Percentiles rank a stretch among this genome's conserved stretches.
Conservation (phyloP, 352 stramenopile species). For the Pythium phragmiticola region DNA sequence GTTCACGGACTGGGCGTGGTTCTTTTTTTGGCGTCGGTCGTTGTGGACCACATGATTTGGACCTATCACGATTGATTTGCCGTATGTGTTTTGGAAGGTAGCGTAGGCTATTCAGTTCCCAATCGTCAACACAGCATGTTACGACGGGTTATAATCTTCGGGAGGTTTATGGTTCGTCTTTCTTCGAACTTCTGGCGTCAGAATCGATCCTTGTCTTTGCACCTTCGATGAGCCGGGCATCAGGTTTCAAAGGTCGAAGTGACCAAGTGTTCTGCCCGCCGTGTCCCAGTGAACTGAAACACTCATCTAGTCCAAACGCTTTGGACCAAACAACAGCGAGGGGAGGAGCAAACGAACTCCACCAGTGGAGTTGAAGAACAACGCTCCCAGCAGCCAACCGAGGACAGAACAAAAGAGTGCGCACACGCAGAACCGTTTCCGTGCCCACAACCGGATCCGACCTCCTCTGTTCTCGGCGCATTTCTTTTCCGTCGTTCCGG, state of each 20-base stretch:
- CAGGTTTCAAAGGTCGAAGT: slow-evolving; percentile 19
- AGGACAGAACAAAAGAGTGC: background rate
- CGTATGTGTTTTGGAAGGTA: background rate
- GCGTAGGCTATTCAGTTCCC: background rate
- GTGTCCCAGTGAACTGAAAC: slow-evolving; percentile 22
- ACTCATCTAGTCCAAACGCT: slow-evolving; percentile 9
- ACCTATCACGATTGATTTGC: background rate
- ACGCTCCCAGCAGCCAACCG: background rate
- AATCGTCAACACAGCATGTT: background rate
- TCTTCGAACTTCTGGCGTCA: slow-evolving; percentile 1
- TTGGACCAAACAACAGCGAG: background rate
- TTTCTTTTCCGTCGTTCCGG: background rate
- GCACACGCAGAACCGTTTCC: background rate
- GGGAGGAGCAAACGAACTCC: background rate
- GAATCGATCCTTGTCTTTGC: slow-evolving; percentile 12
- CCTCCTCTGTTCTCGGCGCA: background rate
- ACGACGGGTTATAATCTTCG: background rate
- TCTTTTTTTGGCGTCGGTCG: background rate
- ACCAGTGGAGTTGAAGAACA: slow-evolving; percentile 14
- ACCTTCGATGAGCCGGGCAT: slow-evolving; percentile 21
- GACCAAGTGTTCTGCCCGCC: slow-evolving; percentile 4
- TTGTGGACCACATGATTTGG: slow-evolving; percentile 8
- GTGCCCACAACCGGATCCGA: background rate
- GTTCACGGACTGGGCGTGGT: background rate
- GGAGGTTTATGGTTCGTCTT: slow-evolving; percentile 1